phyloP scores from a whole-genome alignment of 2,329 filamentous ascomycete species.

The Ceratocystis eucalypticola region DNA sequence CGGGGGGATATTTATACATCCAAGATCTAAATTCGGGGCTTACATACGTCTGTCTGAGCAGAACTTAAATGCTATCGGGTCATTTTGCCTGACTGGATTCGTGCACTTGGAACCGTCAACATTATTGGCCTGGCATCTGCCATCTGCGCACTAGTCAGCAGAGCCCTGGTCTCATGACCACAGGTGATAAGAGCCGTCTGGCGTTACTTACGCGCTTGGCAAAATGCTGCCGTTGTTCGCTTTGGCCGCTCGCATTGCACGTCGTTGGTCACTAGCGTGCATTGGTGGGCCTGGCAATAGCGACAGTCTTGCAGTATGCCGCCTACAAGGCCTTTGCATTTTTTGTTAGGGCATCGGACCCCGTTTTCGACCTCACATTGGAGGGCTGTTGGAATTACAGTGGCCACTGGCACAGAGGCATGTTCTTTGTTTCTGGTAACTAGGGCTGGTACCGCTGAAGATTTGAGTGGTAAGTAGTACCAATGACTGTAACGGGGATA shows the following conservation, averaged over 20 bases:
- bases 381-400: not conserved
- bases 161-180: not conserved
- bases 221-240: slow-evolving; percentile 4
- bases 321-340: not conserved
- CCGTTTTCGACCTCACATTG: slow-evolving; percentile 11
- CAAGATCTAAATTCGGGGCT: not conserved
- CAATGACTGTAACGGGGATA: not conserved
- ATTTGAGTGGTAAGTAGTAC: not conserved
- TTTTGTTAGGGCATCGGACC: slow-evolving; percentile 11
- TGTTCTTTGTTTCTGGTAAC: not conserved
- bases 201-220: slow-evolving; percentile 14
- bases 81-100: slow-evolving; percentile 21
- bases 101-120: slow-evolving; percentile 18
- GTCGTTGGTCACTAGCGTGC: not conserved
- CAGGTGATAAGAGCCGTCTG: not conserved
- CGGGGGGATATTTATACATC: not conserved
- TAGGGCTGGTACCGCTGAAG: not conserved
- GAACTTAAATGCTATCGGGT: slow-evolving; percentile 21
- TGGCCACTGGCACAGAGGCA: not conserved
- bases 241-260: slow-evolving; percentile 14
- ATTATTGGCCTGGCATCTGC: slow-evolving; percentile 16
- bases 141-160: slow-evolving; percentile 16
- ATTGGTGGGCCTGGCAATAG: slow-evolving; percentile 14
- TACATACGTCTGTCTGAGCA: slow-evolving; percentile 22
- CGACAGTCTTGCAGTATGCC: not conserved